phyloP scores from a whole-genome alignment of 441 rosid species.

The Geranium incanum region DNA sequence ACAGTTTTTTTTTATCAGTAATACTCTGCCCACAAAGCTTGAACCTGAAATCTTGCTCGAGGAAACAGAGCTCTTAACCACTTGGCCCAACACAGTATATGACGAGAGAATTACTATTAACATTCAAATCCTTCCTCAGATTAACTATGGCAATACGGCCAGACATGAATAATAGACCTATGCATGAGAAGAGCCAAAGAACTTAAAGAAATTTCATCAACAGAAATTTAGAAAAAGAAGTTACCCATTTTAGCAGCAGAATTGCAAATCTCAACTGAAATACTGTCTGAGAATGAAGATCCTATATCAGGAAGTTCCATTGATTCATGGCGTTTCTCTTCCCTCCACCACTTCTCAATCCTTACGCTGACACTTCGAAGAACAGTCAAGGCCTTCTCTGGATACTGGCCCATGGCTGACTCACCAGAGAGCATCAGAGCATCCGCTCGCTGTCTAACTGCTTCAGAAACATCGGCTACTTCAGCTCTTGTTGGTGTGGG shows the following conservation, averaged over 20 bases:
- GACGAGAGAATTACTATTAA: too few species aligned
- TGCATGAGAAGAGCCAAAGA: not conserved
- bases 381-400: conserved; percentile 84
- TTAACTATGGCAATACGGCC: not conserved
- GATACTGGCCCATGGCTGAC: conserved; percentile 99
- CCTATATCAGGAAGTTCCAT: conserved; percentile 65
- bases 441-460: conserved; percentile 95
- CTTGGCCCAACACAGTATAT: too few species aligned
- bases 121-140: not conserved
- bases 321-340: conserved; percentile 73
- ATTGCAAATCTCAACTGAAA: conserved; percentile 87
- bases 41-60: too few species aligned
- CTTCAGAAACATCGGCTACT: conserved; percentile 96
- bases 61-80: too few species aligned
- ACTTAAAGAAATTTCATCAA: not conserved
- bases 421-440: conserved; percentile 98
- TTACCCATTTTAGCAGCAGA: conserved; percentile 98
- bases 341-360: conserved; percentile 98
- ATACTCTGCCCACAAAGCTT: too few species aligned
- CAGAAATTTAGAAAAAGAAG: conserved; percentile 5
- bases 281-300: conserved; percentile 56
- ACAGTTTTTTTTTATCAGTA: too few species aligned
- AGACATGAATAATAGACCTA: not conserved
- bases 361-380: conserved; percentile 83
- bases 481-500: conserved; percentile 99